Percentiles rank a stretch among this genome's conserved stretches.
Conservation (phyloP, 202 grass and related monocot genomes). For the Saccharum hybrid region DNA sequence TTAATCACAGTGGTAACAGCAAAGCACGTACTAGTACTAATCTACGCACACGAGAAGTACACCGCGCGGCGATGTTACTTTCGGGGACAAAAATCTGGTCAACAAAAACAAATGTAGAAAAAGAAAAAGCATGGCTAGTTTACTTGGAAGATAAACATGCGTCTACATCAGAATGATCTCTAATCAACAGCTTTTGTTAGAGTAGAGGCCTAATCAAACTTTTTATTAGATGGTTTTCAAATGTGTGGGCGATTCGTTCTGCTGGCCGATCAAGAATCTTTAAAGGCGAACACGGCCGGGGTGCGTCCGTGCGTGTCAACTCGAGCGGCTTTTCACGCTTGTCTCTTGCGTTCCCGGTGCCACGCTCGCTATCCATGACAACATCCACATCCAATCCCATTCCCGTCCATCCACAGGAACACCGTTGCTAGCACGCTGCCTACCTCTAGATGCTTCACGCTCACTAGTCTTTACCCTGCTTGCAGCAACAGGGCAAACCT, state of each 20-base stretch:
- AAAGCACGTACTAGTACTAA: not conserved
- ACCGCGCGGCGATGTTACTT: not conserved
- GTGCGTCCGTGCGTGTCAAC: not conserved
- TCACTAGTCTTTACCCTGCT: not conserved
- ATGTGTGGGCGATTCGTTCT: conserved; percentile 19
- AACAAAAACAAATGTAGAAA: not conserved
- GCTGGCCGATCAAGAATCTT: conserved; percentile 32
- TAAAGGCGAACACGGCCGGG: conserved; percentile 4
- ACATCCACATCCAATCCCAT: not conserved
- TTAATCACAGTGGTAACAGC: not conserved
- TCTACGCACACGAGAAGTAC: not conserved
- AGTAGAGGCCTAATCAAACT: conserved; percentile 6
- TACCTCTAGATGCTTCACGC: conserved; percentile 16
- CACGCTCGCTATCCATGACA: conserved; percentile 17
- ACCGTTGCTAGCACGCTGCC: not conserved
- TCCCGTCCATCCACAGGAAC: not conserved
- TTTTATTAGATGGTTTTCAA: conserved; percentile 3
- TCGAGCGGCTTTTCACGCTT: not conserved
- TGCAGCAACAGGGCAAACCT: conserved; percentile 11
- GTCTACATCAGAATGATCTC: conserved; percentile 17
- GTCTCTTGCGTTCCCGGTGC: not conserved
- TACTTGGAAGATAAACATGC: conserved; percentile 15
- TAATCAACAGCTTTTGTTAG: not conserved
- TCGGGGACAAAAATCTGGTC: not conserved
- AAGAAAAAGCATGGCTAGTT: not conserved